phyloP scores from a whole-genome alignment of 192 early-diverging fungal genomes.

The Podila horticola region DNA sequence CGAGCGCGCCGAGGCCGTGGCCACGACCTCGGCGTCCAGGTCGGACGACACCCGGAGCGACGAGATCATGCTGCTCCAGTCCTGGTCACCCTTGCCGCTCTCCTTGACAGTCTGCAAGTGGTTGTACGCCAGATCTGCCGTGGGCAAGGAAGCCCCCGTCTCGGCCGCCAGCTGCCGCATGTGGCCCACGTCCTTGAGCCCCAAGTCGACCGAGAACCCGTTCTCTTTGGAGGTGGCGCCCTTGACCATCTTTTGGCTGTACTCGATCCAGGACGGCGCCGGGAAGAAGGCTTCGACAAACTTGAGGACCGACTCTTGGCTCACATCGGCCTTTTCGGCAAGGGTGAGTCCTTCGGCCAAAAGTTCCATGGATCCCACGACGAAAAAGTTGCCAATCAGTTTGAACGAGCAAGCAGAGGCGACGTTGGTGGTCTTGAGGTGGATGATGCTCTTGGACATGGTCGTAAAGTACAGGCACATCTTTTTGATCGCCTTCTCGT shows the following conservation, averaged over 20 bases:
- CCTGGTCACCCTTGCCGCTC: conserved; percentile 19
- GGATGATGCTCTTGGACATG: conserved; percentile 39
- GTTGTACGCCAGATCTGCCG: conserved; percentile 34
- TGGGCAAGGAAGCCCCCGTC: conserved; percentile 50
- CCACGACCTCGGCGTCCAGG: not conserved
- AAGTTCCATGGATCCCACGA: conserved; percentile 64
- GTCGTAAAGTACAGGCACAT: conserved; percentile 35
- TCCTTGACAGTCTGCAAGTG: conserved; percentile 44
- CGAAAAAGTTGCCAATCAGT: conserved; percentile 75
- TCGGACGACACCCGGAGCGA: conserved; percentile 3
- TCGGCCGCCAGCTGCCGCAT: conserved; percentile 53
- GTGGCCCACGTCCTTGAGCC: conserved; percentile 62
- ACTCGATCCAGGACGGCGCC: conserved; percentile 42
- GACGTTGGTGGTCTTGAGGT: conserved; percentile 55
- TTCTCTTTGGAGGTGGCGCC: conserved; percentile 35
- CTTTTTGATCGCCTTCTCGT: conserved; percentile 49
- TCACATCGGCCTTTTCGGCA: conserved; percentile 65
- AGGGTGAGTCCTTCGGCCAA: conserved; percentile 74
- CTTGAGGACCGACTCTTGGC: conserved; percentile 63
- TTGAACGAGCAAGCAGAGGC: conserved; percentile 65
- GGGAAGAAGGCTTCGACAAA: conserved; percentile 68
- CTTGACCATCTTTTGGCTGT: conserved; percentile 33
- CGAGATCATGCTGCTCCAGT: conserved; percentile 45
- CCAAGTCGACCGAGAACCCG: conserved; percentile 55
- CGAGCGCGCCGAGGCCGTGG: not conserved